Evolutionary conservation across 768 basidiomycete genomes (phyloP).

Genomic region (Lactarius indigo): DNA sequence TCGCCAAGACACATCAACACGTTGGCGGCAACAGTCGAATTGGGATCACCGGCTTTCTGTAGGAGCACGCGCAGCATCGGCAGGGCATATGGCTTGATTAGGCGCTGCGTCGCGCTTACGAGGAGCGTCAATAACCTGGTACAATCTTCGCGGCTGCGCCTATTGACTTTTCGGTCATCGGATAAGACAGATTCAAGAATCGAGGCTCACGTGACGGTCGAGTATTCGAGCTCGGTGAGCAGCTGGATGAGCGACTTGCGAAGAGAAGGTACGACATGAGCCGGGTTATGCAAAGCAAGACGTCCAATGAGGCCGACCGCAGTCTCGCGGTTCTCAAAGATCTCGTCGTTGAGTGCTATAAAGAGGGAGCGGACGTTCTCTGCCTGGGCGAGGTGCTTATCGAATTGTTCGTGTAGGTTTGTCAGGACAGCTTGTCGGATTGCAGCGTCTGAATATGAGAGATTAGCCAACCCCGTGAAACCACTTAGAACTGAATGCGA

Average conservation of each 20-base stretch:
- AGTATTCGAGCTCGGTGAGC: conserved; percentile 94
- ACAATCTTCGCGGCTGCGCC: conserved; percentile 87
- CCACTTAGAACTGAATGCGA: neutral
- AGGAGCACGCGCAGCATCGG: conserved; percentile 93
- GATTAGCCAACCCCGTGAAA: neutral
- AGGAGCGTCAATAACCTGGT: conserved; percentile 86
- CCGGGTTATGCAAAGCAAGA: conserved; percentile 92
- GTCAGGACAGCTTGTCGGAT: conserved; percentile 89
- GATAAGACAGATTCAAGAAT: neutral
- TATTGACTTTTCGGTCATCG: conserved; percentile 32
- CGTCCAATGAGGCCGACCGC: conserved; percentile 91
- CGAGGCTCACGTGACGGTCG: conserved; percentile 71
- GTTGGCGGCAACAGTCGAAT: conserved; percentile 86
- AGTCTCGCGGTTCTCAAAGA: conserved; percentile 88
- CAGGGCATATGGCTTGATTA: conserved; percentile 94
- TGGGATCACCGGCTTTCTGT: conserved; percentile 81
- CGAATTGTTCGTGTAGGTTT: conserved; percentile 88
- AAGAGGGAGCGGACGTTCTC: conserved; percentile 98
- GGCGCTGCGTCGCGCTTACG: conserved; percentile 85
- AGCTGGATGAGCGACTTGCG: conserved; percentile 95
- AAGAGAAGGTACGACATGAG: conserved; percentile 97
- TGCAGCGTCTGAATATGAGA: conserved; percentile 32
- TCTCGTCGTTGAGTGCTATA: conserved; percentile 96
- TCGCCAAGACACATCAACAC: conserved; percentile 95
- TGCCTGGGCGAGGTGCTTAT: conserved; percentile 94